Percentiles rank a stretch among this genome's conserved stretches.
phyloP scores from a whole-genome alignment of 2,329 filamentous ascomycete genomes.

The Shiraia bambusicola region DNA sequence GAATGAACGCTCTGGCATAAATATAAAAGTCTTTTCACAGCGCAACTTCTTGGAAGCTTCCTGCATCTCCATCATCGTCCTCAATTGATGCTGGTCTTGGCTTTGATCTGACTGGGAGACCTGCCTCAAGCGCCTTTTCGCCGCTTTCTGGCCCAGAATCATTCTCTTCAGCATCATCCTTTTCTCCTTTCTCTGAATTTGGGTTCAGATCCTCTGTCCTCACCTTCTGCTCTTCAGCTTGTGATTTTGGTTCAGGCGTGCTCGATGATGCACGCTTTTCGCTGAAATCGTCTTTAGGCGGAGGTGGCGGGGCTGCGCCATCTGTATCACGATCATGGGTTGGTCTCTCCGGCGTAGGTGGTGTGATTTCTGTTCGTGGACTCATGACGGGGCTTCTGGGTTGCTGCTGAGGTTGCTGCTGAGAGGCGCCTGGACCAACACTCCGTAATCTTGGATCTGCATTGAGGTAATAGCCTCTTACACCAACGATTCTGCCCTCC shows the following conservation, averaged over 20 bases:
- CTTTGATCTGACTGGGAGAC: slow-evolving; percentile 30
- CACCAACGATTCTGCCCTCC: slow-evolving; percentile 87
- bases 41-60: slow-evolving; percentile 39
- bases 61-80: slow-evolving; percentile 33
- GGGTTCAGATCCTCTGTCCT: slow-evolving; percentile 38
- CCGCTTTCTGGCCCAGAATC: slow-evolving; percentile 24
- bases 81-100: slow-evolving; percentile 29
- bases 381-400: slow-evolving; percentile 40
- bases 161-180: slow-evolving; percentile 28
- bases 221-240: slow-evolving; percentile 39
- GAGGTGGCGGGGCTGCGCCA: slow-evolving; percentile 35
- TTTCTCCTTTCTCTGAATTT: slow-evolving; percentile 29
- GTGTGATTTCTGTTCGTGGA: slow-evolving; percentile 53
- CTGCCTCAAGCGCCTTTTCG: slow-evolving; percentile 31
- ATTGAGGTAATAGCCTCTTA: slow-evolving; percentile 94
- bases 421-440: slow-evolving; percentile 44
- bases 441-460: slow-evolving; percentile 69
- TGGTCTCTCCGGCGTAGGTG: slow-evolving; percentile 51
- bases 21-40: slow-evolving; percentile 13
- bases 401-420: slow-evolving; percentile 26
- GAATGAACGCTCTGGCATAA: background rate
- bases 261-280: slow-evolving; percentile 20
- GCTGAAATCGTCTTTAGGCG: slow-evolving; percentile 34
- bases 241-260: slow-evolving; percentile 23
- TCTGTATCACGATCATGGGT: slow-evolving; percentile 27